These are phyloP conservation scores for Pichia membranifaciens DNA, from an alignment of 805 yeast species.

Conservation along the genomic window DNA sequence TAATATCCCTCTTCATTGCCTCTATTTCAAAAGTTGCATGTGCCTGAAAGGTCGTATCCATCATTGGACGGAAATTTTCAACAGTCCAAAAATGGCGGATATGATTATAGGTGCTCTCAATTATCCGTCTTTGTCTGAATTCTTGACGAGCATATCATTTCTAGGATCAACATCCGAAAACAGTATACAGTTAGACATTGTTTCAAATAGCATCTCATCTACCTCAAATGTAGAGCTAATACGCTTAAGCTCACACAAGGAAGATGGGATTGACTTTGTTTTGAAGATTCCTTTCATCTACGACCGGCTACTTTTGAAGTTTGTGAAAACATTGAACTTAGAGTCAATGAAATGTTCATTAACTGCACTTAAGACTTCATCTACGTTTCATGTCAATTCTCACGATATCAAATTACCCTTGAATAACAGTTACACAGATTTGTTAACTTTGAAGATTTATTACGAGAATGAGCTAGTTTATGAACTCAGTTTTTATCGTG, in stretches of 20 bases:
- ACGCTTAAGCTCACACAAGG: neutral
- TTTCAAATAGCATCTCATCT: neutral
- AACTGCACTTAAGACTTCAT: neutral
- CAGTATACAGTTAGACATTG: constrained; percentile 1
- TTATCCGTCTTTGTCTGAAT: neutral
- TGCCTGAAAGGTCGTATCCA: no score
- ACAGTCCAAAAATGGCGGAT: neutral
- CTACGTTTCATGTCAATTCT: neutral
- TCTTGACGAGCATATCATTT: constrained; percentile 1
- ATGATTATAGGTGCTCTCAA: neutral
- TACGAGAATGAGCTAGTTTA: neutral
- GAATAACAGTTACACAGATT: neutral
- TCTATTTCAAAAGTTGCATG: no score
- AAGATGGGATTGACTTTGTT: neutral
- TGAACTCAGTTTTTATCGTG: constrained; percentile 5
- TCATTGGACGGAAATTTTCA: no score
- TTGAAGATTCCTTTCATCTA: constrained; percentile 4
- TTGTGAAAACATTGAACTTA: neutral
- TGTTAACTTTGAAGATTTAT: neutral
- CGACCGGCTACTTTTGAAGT: constrained; percentile 4
- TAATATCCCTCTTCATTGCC: no score
- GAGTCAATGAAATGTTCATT: constrained; percentile 1
- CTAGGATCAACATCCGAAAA: constrained; percentile 5
- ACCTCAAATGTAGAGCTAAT: neutral
- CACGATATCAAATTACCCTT: constrained; percentile 8